A percentile compares a stretch with the other conserved stretches of the same genome.
Conservation (phyloP, 2,329 filamentous ascomycete species). For the Pseudohalonectria lignicola region DNA sequence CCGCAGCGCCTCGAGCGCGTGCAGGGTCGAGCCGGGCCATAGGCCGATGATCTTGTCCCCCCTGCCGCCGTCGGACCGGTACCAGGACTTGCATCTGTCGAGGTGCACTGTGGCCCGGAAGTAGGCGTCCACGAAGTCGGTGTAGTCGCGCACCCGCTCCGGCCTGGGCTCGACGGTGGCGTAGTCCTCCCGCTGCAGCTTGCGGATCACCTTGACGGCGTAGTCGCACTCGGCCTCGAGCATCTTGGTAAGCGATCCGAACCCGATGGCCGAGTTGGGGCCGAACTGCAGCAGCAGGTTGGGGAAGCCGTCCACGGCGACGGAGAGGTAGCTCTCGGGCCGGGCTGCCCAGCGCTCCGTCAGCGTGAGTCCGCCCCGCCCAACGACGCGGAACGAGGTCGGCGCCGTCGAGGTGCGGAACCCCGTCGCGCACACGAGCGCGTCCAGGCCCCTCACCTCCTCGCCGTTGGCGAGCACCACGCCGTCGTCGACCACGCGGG, state of each 20-base stretch:
- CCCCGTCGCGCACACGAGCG: slow-evolving; percentile 35
- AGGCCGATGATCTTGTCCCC: slow-evolving; percentile 27
- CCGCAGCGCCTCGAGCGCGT: slow-evolving; percentile 28
- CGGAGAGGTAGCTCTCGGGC: slow-evolving; percentile 31
- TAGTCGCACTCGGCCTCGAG: slow-evolving; percentile 38
- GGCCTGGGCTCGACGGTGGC: slow-evolving; percentile 29
- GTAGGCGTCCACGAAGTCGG: slow-evolving; percentile 32
- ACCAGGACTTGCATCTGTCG: slow-evolving; percentile 41
- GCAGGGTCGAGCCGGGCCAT: slow-evolving; percentile 33
- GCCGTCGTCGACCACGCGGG: slow-evolving; percentile 20
- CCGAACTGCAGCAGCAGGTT: slow-evolving; percentile 38
- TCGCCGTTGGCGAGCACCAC: slow-evolving; percentile 16
- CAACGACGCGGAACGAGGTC: slow-evolving; percentile 25
- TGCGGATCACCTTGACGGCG: slow-evolving; percentile 31
- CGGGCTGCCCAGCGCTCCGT: slow-evolving; percentile 23
- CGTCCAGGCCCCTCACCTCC: slow-evolving; percentile 25
- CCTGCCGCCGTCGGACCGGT: slow-evolving; percentile 30
- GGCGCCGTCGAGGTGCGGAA: slow-evolving; percentile 28
- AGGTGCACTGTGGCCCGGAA: slow-evolving; percentile 36
- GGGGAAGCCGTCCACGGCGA: slow-evolving; percentile 34
- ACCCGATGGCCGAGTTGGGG: slow-evolving; percentile 34
- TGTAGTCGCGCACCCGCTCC: slow-evolving; percentile 33
- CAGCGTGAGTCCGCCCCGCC: slow-evolving; percentile 24
- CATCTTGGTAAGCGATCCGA: slow-evolving; percentile 32
- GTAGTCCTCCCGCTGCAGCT: slow-evolving; percentile 35